Conservation (phyloP, 805 yeast genomes). For the Pichia scutulata region DNA sequence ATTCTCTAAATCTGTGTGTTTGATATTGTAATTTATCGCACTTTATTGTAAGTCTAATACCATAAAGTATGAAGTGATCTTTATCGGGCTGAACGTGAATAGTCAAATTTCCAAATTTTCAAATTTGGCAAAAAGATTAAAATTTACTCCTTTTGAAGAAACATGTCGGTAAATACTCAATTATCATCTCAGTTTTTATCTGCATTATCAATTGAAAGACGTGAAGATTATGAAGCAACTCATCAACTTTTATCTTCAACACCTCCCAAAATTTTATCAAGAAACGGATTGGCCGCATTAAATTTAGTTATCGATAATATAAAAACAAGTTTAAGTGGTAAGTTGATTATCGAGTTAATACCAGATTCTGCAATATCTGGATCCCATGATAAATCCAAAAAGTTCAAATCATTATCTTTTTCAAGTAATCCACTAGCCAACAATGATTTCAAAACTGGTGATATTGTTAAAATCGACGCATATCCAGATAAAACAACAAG, state of each 20-base stretch:
- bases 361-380: conserved; percentile 27
- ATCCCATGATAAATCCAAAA: conserved; percentile 13
- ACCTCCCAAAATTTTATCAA: conserved; percentile 59
- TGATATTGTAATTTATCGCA: not conserved
- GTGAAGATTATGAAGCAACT: conserved; percentile 45
- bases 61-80: not conserved
- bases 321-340: conserved; percentile 76
- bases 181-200: conserved; percentile 32
- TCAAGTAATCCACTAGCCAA: not conserved
- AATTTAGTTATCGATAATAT: conserved; percentile 56
- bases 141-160: not conserved
- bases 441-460: conserved; percentile 58
- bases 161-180: conserved; percentile 9
- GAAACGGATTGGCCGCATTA: conserved; percentile 66
- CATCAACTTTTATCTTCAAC: conserved; percentile 35
- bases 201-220: conserved; percentile 40
- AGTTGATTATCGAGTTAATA: conserved; percentile 53
- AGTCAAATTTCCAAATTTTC: not conserved
- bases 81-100: not conserved
- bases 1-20: not conserved
- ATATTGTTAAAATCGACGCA: conserved; percentile 57
- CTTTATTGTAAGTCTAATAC: not conserved
- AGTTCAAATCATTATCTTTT: conserved; percentile 32
- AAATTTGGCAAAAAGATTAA: not conserved
- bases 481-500: conserved; percentile 27